Conservation (phyloP, 140 eudicot species). For the Bidens hawaiensis region DNA sequence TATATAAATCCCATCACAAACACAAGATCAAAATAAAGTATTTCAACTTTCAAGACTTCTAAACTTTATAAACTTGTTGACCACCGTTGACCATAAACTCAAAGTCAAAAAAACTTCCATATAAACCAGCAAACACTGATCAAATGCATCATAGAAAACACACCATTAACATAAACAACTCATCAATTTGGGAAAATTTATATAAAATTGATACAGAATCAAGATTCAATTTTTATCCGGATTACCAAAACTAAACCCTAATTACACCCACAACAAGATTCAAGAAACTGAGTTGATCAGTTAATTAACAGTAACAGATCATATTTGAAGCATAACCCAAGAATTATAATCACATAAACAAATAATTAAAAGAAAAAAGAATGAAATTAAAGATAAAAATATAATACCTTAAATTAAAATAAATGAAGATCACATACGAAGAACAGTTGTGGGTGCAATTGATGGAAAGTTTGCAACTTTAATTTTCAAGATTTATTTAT, state of each 20-base stretch:
- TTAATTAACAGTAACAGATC: conserved; percentile 12
- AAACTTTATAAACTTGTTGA: conserved; percentile 1
- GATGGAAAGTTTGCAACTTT: conserved; percentile 8
- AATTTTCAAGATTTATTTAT: conserved; percentile 20
- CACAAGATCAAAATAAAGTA: background rate
- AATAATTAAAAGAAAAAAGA: background rate
- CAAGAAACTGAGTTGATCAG: conserved; percentile 1
- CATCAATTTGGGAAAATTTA: background rate
- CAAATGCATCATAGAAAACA: background rate
- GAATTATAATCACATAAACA: conserved; percentile 3
- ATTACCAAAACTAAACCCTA: conserved; percentile 5
- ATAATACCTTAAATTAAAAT: conserved; percentile 17
- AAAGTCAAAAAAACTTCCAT: conserved; percentile 2
- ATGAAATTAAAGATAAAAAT: background rate
- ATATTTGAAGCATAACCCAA: background rate
- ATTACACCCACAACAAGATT: conserved; percentile 10
- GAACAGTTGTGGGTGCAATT: conserved; percentile 14
- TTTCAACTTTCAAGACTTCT: background rate
- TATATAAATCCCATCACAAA: conserved; percentile 3
- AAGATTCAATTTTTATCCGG: conserved; percentile 5
- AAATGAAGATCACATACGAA: conserved; percentile 31
- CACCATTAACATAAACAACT: too few species aligned
- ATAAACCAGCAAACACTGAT: background rate
- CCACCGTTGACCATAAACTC: conserved; percentile 21
- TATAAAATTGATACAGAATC: conserved; percentile 8